phyloP scores from a whole-genome alignment of 2,329 filamentous ascomycete species.

The Botrytis hyacinthi region DNA sequence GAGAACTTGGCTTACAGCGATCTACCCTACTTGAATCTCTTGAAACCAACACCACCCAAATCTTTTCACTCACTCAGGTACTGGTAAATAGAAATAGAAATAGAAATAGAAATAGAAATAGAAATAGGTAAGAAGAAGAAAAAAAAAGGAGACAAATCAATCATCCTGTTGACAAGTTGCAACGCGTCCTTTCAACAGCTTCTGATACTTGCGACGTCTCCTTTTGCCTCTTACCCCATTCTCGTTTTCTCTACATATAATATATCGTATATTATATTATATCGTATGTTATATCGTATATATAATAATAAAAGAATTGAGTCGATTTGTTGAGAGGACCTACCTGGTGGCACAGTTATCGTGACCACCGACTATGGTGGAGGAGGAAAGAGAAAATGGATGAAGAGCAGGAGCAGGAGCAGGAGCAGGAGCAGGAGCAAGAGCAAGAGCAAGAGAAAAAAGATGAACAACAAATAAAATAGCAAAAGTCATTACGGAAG shows the following conservation, averaged over 20 bases:
- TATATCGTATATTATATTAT: no score
- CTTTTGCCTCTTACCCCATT: neutral
- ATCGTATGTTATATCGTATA: no score
- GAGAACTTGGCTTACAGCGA: constrained; percentile 3
- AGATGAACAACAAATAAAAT: neutral
- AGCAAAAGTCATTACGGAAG: neutral
- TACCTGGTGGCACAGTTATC: neutral
- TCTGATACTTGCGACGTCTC: neutral
- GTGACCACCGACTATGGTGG: neutral
- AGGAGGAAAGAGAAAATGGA: neutral
- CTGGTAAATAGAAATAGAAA: neutral
- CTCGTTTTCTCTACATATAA: no score
- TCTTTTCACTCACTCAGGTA: neutral
- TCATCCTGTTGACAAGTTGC: no score
- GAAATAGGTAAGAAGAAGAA: no score
- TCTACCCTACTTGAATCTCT: constrained; percentile 4
- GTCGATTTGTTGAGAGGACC: neutral
- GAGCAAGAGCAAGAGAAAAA: neutral
- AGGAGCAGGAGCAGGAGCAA: no score
- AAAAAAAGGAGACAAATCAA: neutral
- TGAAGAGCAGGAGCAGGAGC: neutral
- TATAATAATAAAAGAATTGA: no score
- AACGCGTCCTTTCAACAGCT: neutral
- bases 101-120: neutral
- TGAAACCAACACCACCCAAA: constrained; percentile 2